A percentile compares a stretch with the other conserved stretches of the same genome.
Conservation (phyloP, 2,329 filamentous ascomycete genomes). For the Penicillium corylophilum region DNA sequence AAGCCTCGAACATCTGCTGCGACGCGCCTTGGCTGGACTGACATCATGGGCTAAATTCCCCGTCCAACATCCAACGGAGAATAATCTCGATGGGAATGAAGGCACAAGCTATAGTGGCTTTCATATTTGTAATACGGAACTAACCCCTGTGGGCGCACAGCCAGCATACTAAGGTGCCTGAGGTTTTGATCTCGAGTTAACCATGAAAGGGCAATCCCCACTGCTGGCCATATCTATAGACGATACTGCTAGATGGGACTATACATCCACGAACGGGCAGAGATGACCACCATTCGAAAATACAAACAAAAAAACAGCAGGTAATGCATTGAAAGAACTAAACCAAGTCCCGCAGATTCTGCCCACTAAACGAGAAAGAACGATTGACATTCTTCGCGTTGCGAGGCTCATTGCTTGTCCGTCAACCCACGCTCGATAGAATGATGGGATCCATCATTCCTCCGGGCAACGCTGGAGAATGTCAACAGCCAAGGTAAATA, state of each 20-base stretch:
- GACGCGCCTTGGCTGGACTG: neutral
- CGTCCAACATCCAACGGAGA: slow-evolving; percentile 3
- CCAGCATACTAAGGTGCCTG: neutral
- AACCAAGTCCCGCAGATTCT: too few species aligned
- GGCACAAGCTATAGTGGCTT: neutral
- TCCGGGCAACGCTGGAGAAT: slow-evolving; percentile 16
- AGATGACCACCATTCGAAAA: neutral
- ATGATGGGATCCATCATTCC: slow-evolving; percentile 24
- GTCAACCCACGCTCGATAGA: slow-evolving; percentile 2
- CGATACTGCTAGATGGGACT: neutral
- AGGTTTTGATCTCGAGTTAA: neutral
- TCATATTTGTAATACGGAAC: slow-evolving; percentile 5
- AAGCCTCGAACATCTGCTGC: neutral
- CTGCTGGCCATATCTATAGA: neutral
- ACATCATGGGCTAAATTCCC: slow-evolving; percentile 15
- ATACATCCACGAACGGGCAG: neutral
- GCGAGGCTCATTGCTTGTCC: slow-evolving; percentile 8
- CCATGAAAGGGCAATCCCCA: neutral
- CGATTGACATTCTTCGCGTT: slow-evolving; percentile 25
- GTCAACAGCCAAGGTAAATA: slow-evolving; percentile 9
- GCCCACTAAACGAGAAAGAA: neutral
- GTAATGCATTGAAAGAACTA: too few species aligned
- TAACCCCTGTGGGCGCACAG: neutral
- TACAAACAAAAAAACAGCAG: too few species aligned
- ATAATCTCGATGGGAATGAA: slow-evolving; percentile 18